Evolutionary conservation across 352 stramenopile genomes (phyloP), one percentile per base, ranked within the genome.

Genomic region (Pythium guiyangense): DNA sequence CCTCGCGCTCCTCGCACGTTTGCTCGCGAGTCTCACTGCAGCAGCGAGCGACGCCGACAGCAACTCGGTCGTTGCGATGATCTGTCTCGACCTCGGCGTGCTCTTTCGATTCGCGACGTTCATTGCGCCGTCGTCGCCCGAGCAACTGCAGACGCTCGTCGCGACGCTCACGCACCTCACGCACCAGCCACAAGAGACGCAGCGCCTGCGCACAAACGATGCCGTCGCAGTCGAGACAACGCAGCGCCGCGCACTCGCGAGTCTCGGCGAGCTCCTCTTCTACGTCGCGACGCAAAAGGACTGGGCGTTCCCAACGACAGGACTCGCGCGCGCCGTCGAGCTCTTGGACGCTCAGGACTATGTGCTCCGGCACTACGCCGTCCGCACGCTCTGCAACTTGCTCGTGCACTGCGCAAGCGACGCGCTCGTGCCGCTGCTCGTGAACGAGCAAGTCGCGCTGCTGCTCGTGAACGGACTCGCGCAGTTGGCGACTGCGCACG

Each of bases 51-150:
- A 22, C 17, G 40, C 45, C 10, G 26, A 18, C 6, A 12, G 39
- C n/a, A 66, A 56, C 35, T 40, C 58, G 1, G 46, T 82, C 22
- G 25, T 80, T 11, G 63, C 65, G 20, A 74, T 81, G 56, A 51
- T 84, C 14, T 81, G 77, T 12, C 67, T 89, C 29, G 72, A 88
- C 27, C 72, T 94, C 14, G 78, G 79, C 3, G 60, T 84, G 22
- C 64, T 92, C 2, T 87, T 92, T 46, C 81, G 76, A 2, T 88
- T 83, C 22, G 79, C 81, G 14, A 86, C 79, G 2, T 85, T 90
- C 56, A 88, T 91, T 42, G 73, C 76, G 22, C 69, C 67, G 17
- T 81, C 73, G n/a, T 81, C 74, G 0, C 71, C 71, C 1, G 70
- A 91, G 48, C 77, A 83, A 37, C 52, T 91, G n/a, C 52, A 70